Base-by-base conservation (phyloP, 176 grass and related monocot genomes). In the Zoysia pacifica region DNA sequence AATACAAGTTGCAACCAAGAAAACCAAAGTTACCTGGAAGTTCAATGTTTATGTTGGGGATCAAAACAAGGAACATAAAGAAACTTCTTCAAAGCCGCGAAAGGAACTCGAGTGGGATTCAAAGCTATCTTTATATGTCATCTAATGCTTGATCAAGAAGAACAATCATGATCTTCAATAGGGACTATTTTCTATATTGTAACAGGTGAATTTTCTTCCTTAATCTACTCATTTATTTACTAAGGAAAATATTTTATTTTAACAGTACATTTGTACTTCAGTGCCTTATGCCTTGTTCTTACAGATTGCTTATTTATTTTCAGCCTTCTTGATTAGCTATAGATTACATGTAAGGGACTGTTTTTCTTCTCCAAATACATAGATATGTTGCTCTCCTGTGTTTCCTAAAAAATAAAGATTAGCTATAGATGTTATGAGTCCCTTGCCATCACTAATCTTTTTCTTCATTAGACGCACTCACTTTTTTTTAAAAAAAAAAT, bases 1-100 rank as follows among this genome's bases (percentile, higher is more conserved):
- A 75, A 46, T 56, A 47, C 41, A 80, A 41, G 81, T 82, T 84
- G 20, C 50, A 62, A 39, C 75, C 79, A 77, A 50, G n/a, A 61
- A 90, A 83, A 55, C 18, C 28, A 69, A 93, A 86, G 50, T 60
- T 77, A 64, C 68, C 81, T n/a, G 92, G 63, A 85, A 93, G 82
- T 87, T 87, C 69, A 16, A 76, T 88, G 54, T 98, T 94, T 79
- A 90, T 79, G 73, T 53, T 87, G 61, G 95, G 90, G 46, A 93
- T 94, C 58, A 94, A 89, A 70, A 87, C 78, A 45, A 98, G 90
- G 85, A 93, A 91, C 75, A 62, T 74, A 51, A 88, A 89, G 55
- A 94, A 92, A 82, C 79, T 98, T n/a, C 70, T 78, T 18, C 49
- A 4, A 41, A 98, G 88, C 42, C 77, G 38, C 50, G 49, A 77